Conservation (phyloP, 2,329 filamentous ascomycete genomes). For the Verruconis gallopava region DNA sequence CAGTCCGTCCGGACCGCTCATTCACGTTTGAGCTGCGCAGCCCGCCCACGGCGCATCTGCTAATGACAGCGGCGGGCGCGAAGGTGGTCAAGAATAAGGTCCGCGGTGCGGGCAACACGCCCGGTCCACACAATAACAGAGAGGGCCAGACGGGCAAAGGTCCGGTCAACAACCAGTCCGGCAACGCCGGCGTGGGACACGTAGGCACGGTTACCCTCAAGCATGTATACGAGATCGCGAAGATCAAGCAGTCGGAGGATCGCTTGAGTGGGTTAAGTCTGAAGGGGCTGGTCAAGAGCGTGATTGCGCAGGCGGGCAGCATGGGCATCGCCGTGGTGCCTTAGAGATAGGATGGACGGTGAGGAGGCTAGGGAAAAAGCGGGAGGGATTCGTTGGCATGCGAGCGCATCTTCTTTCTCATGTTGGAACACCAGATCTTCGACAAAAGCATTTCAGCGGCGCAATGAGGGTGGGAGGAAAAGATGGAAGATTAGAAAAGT, state of each 20-base stretch:
- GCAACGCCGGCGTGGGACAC: slow-evolving; percentile 57
- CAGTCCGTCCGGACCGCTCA: slow-evolving; percentile 80
- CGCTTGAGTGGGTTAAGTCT: slow-evolving; percentile 56
- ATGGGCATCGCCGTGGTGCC: slow-evolving; percentile 38
- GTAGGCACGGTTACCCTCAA: slow-evolving; percentile 85
- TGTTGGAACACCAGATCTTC: no score
- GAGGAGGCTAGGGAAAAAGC: not conserved
- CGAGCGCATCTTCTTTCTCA: no score
- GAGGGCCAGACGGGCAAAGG: slow-evolving; percentile 25
- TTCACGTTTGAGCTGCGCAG: slow-evolving; percentile 92
- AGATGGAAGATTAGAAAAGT: no score
- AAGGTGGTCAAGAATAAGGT: slow-evolving; percentile 59
- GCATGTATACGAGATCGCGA: slow-evolving; percentile 94
- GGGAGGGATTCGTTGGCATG: not conserved
- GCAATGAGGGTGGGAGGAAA: no score
- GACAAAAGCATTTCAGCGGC: no score
- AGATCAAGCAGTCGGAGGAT: slow-evolving; percentile 60
- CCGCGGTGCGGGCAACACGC: slow-evolving; percentile 50
- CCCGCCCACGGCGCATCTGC: slow-evolving; percentile 81
- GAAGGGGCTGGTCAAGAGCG: slow-evolving; percentile 68
- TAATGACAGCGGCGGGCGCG: slow-evolving; percentile 72
- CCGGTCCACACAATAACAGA: slow-evolving; percentile 29
- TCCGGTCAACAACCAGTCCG: slow-evolving; percentile 16
- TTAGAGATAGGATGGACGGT: slow-evolving; percentile 14
- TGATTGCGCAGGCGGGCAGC: slow-evolving; percentile 41